These are phyloP conservation scores for Taphrina betulina DNA, from an alignment of 1,139 yeast species.

Conservation along the genomic window DNA sequence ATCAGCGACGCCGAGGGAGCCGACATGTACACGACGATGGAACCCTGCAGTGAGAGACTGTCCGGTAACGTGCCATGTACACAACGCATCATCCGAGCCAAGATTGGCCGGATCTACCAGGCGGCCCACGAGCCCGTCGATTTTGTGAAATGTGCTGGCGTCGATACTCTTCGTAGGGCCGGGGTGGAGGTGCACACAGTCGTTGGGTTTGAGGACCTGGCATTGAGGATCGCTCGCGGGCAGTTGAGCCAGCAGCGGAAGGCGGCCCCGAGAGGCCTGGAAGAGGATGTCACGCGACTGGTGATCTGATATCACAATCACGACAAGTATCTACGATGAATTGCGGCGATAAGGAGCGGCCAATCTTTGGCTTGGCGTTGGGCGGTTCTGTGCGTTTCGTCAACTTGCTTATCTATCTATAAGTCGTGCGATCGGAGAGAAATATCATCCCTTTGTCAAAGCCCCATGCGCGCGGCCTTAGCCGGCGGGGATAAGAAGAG, in stretches of 20 bases:
- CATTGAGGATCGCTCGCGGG: conserved; percentile 68
- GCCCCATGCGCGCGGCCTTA: too few relatives aligned
- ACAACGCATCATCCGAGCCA: conserved; percentile 63
- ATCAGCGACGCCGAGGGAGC: conserved; percentile 68
- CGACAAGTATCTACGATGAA: too few relatives aligned
- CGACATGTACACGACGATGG: conserved; percentile 92
- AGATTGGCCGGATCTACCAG: conserved; percentile 75
- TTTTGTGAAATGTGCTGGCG: conserved; percentile 76
- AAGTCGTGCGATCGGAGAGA: too few relatives aligned
- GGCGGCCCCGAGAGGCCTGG: too few relatives aligned
- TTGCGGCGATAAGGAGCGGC: too few relatives aligned
- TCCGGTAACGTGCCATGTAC: conserved; percentile 91
- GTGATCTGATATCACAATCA: too few relatives aligned
- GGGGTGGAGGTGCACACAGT: conserved; percentile 75
- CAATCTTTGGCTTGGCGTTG: too few relatives aligned
- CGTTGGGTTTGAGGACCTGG: conserved; percentile 78
- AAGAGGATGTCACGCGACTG: too few relatives aligned
- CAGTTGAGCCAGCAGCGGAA: conserved; percentile 53
- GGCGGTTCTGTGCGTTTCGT: too few relatives aligned
- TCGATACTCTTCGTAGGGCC: conserved; percentile 51
- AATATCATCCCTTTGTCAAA: too few relatives aligned
- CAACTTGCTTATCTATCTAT: too few relatives aligned
- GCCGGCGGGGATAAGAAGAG: too few relatives aligned
- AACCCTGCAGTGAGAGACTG: conserved; percentile 85
- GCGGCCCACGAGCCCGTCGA: conserved; percentile 91